phyloP scores from a whole-genome alignment of 1,284 basidiomycete genomes.

The Papiliotrema fonsecae region DNA sequence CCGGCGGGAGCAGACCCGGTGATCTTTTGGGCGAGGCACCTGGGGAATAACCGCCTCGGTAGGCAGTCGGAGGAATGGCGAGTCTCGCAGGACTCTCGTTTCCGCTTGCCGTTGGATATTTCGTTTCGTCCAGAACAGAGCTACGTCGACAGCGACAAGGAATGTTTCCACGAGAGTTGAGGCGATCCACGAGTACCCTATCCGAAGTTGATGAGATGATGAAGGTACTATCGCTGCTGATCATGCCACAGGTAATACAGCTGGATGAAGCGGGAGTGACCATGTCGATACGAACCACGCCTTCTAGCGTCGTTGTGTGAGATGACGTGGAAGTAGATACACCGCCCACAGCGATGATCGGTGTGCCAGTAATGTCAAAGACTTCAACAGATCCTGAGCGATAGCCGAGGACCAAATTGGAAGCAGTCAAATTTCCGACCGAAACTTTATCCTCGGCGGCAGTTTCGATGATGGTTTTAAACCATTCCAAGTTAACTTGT shows the following conservation, averaged over 20 bases:
- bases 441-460: conserved; percentile 15
- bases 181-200: conserved; percentile 28
- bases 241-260: conserved; percentile 29
- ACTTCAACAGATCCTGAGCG: conserved; percentile 34
- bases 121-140: conserved; percentile 18
- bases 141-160: conserved; percentile 30
- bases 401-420: conserved; percentile 28
- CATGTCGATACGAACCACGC: conserved; percentile 15
- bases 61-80: conserved; percentile 20
- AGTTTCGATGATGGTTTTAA: neutral
- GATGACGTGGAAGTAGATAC: neutral
- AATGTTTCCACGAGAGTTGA: neutral
- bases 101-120: neutral
- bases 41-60: conserved; percentile 9
- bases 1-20: conserved; percentile 22
- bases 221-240: conserved; percentile 26
- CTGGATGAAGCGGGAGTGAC: conserved; percentile 15
- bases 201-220: conserved; percentile 28
- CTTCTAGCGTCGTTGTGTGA: conserved; percentile 1
- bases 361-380: conserved; percentile 23
- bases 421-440: conserved; percentile 5
- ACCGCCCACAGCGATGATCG: conserved; percentile 7
- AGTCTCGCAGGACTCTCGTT: conserved; percentile 1
- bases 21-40: conserved; percentile 24
- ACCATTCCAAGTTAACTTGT: neutral